Base-by-base conservation (phyloP, 768 basidiomycete species). In the Phanerochaete carnosa region DNA sequence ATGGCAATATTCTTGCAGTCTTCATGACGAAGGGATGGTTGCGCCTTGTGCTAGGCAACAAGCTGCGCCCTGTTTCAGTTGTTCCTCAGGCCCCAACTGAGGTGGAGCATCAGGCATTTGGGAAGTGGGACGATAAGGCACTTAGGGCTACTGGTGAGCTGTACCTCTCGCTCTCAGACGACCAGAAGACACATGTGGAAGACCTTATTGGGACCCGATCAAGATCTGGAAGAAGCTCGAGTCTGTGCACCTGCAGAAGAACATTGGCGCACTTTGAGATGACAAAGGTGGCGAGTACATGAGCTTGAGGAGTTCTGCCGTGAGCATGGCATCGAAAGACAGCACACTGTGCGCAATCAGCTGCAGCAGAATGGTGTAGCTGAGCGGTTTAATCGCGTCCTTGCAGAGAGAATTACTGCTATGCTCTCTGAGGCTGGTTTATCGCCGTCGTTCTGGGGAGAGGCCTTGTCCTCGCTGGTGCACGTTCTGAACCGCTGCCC, bases 371-470 rank as follows among this genome's bases (percentile, higher is more conserved):
- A 70, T 37, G 64, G 69, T 29, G 43, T 66, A 16, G 58, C 65
- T 0, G 66, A 71, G 53, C 52, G 67, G n/a, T 56, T 67, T 16
- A 68, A 71, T 26, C 58, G 65, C 5, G 68, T 59, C 0, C 52
- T 70, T 5, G 28, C 58, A 1, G 61, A 68, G 28, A n/a, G 43
- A 3, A 60, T 55, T 0, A 58, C 62, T 13, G 12, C 60, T 13
- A 68, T 71, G 65, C 59, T 68, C 1, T 4, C n/a, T n/a, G 61
- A 59, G 5, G 53, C 58, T 11, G 32, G 49, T 0, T 54, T 69
- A 1, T 51, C 67, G 0, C 32, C 52, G 0, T 15, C 45, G 1
- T 67, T 60, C 57, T 69, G 68, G 66, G 39, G 12, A 4, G 45
- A 68, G 19, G 63, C 63, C 13, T 23, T 47, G n/a, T 47, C 46